Base-by-base conservation (phyloP, 1,284 basidiomycete species). In the Chiua sp. region DNA sequence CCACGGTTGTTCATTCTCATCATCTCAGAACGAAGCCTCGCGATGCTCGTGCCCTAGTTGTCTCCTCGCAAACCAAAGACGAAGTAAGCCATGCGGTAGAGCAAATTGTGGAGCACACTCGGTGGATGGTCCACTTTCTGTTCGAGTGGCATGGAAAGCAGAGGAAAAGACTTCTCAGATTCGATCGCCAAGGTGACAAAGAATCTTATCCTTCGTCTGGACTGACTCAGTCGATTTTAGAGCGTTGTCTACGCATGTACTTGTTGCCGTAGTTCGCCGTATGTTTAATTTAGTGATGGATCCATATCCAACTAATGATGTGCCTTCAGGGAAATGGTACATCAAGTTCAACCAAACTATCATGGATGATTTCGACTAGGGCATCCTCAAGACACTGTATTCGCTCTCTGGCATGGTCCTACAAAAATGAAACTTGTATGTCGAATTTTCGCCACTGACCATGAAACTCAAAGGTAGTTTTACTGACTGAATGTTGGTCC, bases 51-150 rank as follows among this genome's bases (percentile, higher is more conserved):
- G 12, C 95, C 4, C 83, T 99, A 55, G 98, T 98, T 94, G 85
- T 98, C 7, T 96, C 93, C 15, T 94, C 94, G 2, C 96, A 98
- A 75, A 98, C 97, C 4, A 98, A 97, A 74, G 94, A 97, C 72
- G 88, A 93, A 66, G 90, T 96, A 16, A 97, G 93, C 0, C 88
- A 94, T 55, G 87, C 90, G 2, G 97, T 97, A 0, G 87, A 73
- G 79, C 3, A 92, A 91, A 64, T 82, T 99, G 2, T 89, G 95
- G 23, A 72, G 75, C 0, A 85, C 86, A 0, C 74, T 99, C 0
- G 90, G 92, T 1, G 92, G 93, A 1, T 90, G n/a, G n/a, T n/a
- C n/a, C 87, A 3, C 75, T 99, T 22, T 90, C 88, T 1, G 80
- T 98, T 1, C 81, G 88, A n/a, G 87, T 83, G 0, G 72, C 98